A percentile compares a stretch with the other conserved stretches of the same genome.
These are phyloP conservation scores for Podospora conica DNA, from an alignment of 495 filamentous ascomycete species.

Conservation along the genomic window DNA sequence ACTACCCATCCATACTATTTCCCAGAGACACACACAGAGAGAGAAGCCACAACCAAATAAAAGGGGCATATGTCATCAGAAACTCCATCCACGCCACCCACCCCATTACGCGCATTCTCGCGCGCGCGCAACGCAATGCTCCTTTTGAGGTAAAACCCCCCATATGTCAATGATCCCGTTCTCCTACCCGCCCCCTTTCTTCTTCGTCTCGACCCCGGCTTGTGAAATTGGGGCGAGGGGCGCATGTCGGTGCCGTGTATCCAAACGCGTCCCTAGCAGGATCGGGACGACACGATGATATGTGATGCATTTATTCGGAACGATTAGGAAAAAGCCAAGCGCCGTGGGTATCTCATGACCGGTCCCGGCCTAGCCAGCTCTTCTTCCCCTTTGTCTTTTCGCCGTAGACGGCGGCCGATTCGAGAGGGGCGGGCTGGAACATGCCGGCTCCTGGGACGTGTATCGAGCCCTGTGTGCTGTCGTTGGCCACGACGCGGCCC, in stretches of 20 bases:
- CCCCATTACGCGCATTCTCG: background rate
- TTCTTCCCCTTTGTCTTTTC: conserved; percentile 33
- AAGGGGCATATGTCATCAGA: background rate
- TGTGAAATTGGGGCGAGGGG: background rate
- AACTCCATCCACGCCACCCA: background rate
- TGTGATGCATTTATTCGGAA: background rate
- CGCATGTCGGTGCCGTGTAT: background rate
- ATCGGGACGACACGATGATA: background rate
- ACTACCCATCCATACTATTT: background rate
- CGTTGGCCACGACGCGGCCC: conserved; percentile 27
- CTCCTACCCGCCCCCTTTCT: background rate
- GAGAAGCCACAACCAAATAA: background rate
- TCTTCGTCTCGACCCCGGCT: background rate
- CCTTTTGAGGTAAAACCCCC: background rate
- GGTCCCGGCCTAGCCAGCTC: conserved; percentile 34
- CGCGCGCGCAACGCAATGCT: background rate
- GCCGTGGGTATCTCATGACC: conserved; percentile 24
- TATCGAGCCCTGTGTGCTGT: conserved; percentile 20
- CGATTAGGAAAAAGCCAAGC: background rate
- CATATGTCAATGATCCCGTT: background rate
- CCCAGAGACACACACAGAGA: background rate
- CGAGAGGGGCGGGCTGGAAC: conserved; percentile 29
- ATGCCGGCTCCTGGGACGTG: conserved; percentile 27
- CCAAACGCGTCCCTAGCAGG: background rate
- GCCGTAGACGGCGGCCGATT: conserved; percentile 23